Percentiles rank a stretch among this genome's conserved stretches.
Evolutionary conservation across 768 basidiomycete genomes (phyloP).

Genomic region (Lactarius psammicola): DNA sequence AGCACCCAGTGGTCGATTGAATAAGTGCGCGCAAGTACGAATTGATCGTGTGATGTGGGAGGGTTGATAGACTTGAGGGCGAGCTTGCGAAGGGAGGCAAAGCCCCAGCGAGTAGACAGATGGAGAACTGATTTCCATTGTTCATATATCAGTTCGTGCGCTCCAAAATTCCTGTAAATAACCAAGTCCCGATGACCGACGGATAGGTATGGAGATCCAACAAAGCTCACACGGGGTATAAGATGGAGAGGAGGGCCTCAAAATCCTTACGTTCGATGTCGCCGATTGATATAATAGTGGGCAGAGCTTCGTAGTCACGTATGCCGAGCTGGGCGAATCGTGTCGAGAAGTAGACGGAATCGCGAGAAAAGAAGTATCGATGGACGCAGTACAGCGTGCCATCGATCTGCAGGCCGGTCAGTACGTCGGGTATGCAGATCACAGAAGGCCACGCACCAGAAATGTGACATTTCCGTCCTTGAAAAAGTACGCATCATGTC

Average conservation of each 20-base stretch:
- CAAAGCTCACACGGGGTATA: conserved; percentile 27
- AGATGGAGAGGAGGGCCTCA: conserved; percentile 26
- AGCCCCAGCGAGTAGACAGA: conserved; percentile 20
- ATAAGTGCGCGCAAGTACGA: conserved; percentile 16
- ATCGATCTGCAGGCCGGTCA: conserved; percentile 19
- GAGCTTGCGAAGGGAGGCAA: conserved; percentile 21
- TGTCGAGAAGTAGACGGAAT: conserved; percentile 21
- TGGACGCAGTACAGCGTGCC: conserved; percentile 25
- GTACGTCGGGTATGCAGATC: background rate
- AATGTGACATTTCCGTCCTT: conserved; percentile 27
- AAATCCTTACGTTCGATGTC: conserved; percentile 24
- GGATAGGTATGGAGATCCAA: background rate
- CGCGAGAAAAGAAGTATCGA: conserved; percentile 26
- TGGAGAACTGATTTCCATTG: conserved; percentile 21
- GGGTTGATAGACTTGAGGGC: conserved; percentile 8
- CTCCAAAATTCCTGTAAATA: background rate
- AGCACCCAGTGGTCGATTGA: conserved; percentile 7
- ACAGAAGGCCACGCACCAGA: conserved; percentile 3
- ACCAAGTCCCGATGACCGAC: background rate
- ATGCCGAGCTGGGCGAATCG: conserved; percentile 16
- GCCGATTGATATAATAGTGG: conserved; percentile 11
- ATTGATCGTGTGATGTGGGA: conserved; percentile 13
- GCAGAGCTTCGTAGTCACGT: conserved; percentile 18
- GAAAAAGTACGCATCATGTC: conserved; percentile 22
- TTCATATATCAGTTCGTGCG: background rate